Conservation (phyloP, 768 basidiomycete species). For the Lactarius deliciosus region DNA sequence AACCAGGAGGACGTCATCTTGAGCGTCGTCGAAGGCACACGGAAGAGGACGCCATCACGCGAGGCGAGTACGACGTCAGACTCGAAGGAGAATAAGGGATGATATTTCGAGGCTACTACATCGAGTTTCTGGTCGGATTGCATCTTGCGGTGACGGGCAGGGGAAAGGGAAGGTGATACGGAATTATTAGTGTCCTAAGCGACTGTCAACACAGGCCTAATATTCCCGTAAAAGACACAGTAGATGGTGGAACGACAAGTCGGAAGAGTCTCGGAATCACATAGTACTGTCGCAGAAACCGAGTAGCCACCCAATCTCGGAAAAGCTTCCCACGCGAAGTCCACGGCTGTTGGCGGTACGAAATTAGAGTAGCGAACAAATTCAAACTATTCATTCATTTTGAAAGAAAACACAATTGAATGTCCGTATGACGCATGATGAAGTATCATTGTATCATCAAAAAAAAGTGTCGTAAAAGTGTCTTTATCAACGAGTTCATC, state of each 20-base stretch:
- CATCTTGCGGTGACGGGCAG: not conserved
- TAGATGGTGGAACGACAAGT: not conserved
- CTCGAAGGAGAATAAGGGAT: conserved; percentile 54
- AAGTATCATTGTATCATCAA: not conserved
- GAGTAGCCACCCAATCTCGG: not conserved
- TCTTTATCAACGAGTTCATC: not conserved
- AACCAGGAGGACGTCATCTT: conserved; percentile 68
- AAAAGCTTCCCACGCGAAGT: not conserved
- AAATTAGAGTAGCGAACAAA: not conserved
- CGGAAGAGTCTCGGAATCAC: not conserved
- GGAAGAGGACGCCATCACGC: conserved; percentile 52
- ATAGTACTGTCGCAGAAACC: not conserved
- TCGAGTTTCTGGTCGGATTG: conserved; percentile 1
- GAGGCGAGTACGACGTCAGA: conserved; percentile 57
- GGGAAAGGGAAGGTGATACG: not conserved
- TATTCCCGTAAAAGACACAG: not conserved
- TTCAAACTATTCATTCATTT: not conserved
- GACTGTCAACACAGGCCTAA: not conserved
- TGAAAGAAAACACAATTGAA: not conserved
- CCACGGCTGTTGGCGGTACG: not conserved
- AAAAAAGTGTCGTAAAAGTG: not conserved
- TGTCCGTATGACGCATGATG: not conserved
- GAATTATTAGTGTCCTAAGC: not conserved
- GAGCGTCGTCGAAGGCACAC: conserved; percentile 57
- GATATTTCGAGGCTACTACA: conserved; percentile 34